Evolutionary conservation across 2,329 filamentous ascomycete genomes (phyloP).

Genomic region (Juglanconis oblonga): DNA sequence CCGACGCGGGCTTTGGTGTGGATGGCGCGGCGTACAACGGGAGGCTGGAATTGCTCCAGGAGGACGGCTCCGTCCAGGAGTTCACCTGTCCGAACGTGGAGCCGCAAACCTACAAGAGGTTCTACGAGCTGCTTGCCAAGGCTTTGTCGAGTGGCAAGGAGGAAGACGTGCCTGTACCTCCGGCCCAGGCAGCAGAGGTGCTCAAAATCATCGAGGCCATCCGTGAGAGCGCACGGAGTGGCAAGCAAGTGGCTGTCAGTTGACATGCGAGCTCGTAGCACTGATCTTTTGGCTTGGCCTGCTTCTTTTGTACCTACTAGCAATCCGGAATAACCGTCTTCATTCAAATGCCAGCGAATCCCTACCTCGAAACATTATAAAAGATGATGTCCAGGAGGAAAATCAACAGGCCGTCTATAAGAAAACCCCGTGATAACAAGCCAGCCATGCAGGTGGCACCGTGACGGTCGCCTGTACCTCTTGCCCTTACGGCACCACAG

Average conservation of each 20-base stretch:
- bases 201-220: slow-evolving; percentile 51
- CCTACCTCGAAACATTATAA: too few relatives aligned
- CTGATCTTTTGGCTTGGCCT: too few relatives aligned
- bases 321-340: too few relatives aligned
- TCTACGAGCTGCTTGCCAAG: slow-evolving; percentile 56
- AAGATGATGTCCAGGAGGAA: too few relatives aligned
- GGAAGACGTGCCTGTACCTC: slow-evolving; percentile 50
- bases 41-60: slow-evolving; percentile 53
- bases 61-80: slow-evolving; percentile 48
- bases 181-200: slow-evolving; percentile 51
- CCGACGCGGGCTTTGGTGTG: slow-evolving; percentile 61
- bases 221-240: slow-evolving; percentile 46
- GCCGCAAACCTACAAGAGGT: slow-evolving; percentile 65
- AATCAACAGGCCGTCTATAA: too few relatives aligned
- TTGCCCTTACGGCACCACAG: too few relatives aligned
- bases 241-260: slow-evolving; percentile 37
- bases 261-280: not conserved
- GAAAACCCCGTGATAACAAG: too few relatives aligned
- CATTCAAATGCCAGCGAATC: too few relatives aligned
- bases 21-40: slow-evolving; percentile 60
- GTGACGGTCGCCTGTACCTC: too few relatives aligned
- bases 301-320: too few relatives aligned
- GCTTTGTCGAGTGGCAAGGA: slow-evolving; percentile 46
- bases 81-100: slow-evolving; percentile 55
- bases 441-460: too few relatives aligned